Evolutionary conservation across 2,329 filamentous ascomycete species (phyloP).

Genomic region (Ascochyta viciae-villosae): DNA sequence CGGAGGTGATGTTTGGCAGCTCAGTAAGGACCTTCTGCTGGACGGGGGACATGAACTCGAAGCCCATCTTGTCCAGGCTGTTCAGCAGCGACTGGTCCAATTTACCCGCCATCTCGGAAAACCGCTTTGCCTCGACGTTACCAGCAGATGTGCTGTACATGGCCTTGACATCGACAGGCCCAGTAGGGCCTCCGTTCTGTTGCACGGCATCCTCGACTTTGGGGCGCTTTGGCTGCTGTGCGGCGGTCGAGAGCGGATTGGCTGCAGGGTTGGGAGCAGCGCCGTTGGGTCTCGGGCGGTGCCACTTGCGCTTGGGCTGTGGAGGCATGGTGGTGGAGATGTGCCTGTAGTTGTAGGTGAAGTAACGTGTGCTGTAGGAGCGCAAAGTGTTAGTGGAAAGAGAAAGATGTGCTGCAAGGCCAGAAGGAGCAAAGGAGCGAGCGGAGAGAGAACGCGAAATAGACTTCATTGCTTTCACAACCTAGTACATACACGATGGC

Average conservation of each 20-base stretch:
- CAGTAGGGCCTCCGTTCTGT: constrained; percentile 12
- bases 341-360: constrained; percentile 25
- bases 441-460: constrained; percentile 30
- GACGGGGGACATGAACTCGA: constrained; percentile 60
- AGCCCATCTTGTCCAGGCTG: constrained; percentile 47
- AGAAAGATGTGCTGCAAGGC: constrained; percentile 25
- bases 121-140: constrained; percentile 33
- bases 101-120: constrained; percentile 34
- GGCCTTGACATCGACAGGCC: constrained; percentile 29
- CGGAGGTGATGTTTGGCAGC: constrained; percentile 57
- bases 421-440: constrained; percentile 27
- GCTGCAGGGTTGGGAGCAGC: constrained; percentile 14
- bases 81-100: constrained; percentile 39
- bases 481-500: constrained; percentile 31
- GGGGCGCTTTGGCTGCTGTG: constrained; percentile 35
- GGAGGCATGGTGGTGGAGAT: constrained; percentile 27
- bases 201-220: constrained; percentile 23
- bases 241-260: constrained; percentile 24
- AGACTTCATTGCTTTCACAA: constrained; percentile 33
- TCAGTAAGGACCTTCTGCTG: constrained; percentile 61
- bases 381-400: constrained; percentile 30
- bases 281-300: constrained; percentile 23
- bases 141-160: constrained; percentile 35
- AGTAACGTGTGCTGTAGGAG: constrained; percentile 17
- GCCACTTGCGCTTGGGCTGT: constrained; percentile 37